Percentiles rank a stretch among this genome's conserved stretches.
Evolutionary conservation across 495 filamentous ascomycete species (phyloP).

Genomic region (Lasiosphaeris hirsuta): DNA sequence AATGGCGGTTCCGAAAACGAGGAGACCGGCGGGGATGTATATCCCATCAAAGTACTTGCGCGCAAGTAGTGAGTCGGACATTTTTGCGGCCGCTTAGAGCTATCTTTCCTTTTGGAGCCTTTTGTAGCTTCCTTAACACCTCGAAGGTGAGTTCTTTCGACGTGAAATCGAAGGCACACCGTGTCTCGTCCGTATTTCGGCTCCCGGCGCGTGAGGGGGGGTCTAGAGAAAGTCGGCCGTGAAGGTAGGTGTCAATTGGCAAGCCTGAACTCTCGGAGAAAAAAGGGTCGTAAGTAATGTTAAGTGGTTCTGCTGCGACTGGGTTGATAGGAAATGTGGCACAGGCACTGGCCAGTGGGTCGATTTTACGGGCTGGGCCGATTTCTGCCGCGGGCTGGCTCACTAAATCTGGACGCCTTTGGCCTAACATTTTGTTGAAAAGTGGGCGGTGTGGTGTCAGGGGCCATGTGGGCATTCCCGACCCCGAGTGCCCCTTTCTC

Average conservation of each 20-base stretch:
- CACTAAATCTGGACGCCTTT: slow-evolving; percentile 10
- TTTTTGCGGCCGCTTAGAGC: slow-evolving; percentile 11
- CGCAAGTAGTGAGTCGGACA: slow-evolving; percentile 32
- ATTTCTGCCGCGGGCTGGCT: slow-evolving; percentile 13
- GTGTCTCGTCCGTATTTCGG: no score
- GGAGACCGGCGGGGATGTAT: slow-evolving; percentile 79
- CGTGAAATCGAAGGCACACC: no score
- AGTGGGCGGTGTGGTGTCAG: no score
- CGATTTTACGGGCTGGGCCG: slow-evolving; percentile 20
- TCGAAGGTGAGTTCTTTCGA: no score
- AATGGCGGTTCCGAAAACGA: slow-evolving; percentile 71
- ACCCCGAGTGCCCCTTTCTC: not conserved
- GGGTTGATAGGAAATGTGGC: no score
- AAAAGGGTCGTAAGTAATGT: not conserved
- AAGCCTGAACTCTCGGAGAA: not conserved
- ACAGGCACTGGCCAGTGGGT: slow-evolving; percentile 17
- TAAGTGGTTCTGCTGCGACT: no score
- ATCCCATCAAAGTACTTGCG: slow-evolving; percentile 62
- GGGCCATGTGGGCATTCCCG: no score
- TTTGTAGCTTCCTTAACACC: slow-evolving; percentile 2
- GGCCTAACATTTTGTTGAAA: no score
- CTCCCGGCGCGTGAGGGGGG: no score
- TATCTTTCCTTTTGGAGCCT: slow-evolving; percentile 2
- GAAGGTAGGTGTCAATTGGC: no score
- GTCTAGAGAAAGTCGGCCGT: no score